Percentiles rank a stretch among this genome's conserved stretches.
Conservation (phyloP, 495 filamentous ascomycete genomes). For the Darksidea phi region DNA sequence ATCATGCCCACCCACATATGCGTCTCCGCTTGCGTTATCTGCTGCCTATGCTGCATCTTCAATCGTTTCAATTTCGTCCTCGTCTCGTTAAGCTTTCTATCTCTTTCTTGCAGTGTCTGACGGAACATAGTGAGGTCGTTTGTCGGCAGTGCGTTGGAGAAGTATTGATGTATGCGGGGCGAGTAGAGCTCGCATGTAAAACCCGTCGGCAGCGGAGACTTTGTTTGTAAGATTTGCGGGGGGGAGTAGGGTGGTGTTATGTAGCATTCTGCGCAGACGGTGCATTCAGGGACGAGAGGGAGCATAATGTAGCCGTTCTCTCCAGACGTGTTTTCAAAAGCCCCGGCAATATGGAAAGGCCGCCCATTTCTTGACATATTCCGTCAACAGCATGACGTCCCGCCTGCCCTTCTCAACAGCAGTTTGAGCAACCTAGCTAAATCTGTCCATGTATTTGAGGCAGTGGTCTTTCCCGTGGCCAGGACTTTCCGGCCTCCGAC, state of each 20-base stretch:
- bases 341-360: background rate
- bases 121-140: background rate
- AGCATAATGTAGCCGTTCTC: background rate
- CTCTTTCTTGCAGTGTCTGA: background rate
- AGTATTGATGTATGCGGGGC: background rate
- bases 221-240: background rate
- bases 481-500: background rate
- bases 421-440: conserved; percentile 2
- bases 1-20: background rate
- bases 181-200: conserved; percentile 3
- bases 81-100: background rate
- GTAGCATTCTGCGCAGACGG: conserved; percentile 12
- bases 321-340: background rate
- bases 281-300: background rate
- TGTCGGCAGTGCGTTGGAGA: background rate
- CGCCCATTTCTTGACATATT: conserved; percentile 5
- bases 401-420: background rate
- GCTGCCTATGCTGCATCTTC: conserved; percentile 9
- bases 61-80: background rate
- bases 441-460: conserved; percentile 5
- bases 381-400: background rate
- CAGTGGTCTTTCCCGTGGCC: background rate
- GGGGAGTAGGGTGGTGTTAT: background rate
- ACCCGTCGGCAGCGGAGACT: background rate
- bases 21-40: too few species aligned